Evolutionary conservation across 2,329 filamentous ascomycete species (phyloP), one percentile per base, ranked within the genome.

Genomic region (Colletotrichum gloeosporioides): DNA sequence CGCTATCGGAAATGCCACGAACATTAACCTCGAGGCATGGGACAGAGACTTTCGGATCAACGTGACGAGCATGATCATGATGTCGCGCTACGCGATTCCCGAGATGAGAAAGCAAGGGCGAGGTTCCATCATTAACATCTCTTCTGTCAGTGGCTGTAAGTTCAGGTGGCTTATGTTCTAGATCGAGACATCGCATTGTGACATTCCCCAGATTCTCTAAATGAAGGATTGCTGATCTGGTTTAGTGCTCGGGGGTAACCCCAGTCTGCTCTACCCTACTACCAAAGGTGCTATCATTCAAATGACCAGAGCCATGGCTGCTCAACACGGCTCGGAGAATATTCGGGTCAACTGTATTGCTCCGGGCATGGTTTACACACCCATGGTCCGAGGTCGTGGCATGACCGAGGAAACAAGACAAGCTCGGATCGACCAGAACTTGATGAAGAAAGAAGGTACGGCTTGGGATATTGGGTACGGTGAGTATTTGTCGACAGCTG

Each of bases 41-140:
- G 80, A 82, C 22, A 70, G 79, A 8, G 83, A 82, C 61, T 78
- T 85, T 13, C 75, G 79, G 83, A 73, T 93, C 63, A 94, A 94
- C 79, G 90, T 94, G 6, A 88, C 88, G 6, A 92, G 89, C 78
- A 94, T 94, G 92, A 89, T 93, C 34, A 85, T 90, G 71, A 93
- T 94, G 91, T 85, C 86, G 22, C 92, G 93, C 79, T 89, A 90
- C 78, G 88, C 88, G 0, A 89, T 94, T 34, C 92, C 92, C 0
- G 88, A 85, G 4, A 94, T 94, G 92, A 77, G 79, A 4, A 84
- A 83, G 66, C 76, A 78, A 29, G 80, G 81, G 3, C 69, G 81
- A 13, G 85, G 85, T 4, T 70, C 80, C 0, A 82, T 82, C 31
- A 77, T 81, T 16, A 78, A 82, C 49, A 78, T 78, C 69, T 78